Conservation (phyloP, 2,329 filamentous ascomycete genomes). For the Diaporthe sp. region DNA sequence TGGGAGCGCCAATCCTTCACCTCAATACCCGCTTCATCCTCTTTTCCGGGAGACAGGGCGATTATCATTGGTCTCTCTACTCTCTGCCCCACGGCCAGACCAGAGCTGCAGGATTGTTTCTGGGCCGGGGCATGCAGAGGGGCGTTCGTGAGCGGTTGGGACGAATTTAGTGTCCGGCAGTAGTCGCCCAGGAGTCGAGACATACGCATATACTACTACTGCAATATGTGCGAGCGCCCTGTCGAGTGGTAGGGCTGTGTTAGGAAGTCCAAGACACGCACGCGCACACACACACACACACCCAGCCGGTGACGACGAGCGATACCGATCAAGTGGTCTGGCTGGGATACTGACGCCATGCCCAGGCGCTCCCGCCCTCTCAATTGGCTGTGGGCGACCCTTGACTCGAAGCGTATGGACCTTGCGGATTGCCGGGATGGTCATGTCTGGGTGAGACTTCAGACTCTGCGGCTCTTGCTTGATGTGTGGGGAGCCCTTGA, state of each 20-base stretch:
- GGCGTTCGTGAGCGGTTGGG: conserved; percentile 25
- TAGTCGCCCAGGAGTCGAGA: conserved; percentile 22
- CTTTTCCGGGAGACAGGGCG: neutral
- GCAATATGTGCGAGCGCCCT: neutral
- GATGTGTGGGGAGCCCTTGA: conserved; percentile 33
- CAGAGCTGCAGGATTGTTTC: conserved; percentile 21
- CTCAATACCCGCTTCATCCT: neutral
- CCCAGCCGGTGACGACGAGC: conserved; percentile 19
- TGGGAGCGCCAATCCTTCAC: neutral
- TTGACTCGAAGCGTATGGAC: conserved; percentile 33
- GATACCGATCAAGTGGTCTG: conserved; percentile 21
- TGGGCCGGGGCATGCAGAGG: conserved; percentile 8
- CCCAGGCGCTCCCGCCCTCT: conserved; percentile 30
- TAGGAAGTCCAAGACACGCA: neutral
- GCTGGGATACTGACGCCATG: conserved; percentile 34
- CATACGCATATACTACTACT: neutral
- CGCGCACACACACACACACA: neutral
- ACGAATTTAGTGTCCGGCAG: conserved; percentile 25
- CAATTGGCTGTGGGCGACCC: conserved; percentile 20
- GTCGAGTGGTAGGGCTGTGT: conserved; percentile 31
- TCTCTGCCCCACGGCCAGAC: neutral
- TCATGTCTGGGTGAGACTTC: conserved; percentile 38
- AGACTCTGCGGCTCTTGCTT: conserved; percentile 37
- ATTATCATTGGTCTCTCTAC: conserved; percentile 7
- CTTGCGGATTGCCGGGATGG: conserved; percentile 32